Conservation (phyloP, 208 protist genomes). For the Trypanosomatidae sp. region DNA sequence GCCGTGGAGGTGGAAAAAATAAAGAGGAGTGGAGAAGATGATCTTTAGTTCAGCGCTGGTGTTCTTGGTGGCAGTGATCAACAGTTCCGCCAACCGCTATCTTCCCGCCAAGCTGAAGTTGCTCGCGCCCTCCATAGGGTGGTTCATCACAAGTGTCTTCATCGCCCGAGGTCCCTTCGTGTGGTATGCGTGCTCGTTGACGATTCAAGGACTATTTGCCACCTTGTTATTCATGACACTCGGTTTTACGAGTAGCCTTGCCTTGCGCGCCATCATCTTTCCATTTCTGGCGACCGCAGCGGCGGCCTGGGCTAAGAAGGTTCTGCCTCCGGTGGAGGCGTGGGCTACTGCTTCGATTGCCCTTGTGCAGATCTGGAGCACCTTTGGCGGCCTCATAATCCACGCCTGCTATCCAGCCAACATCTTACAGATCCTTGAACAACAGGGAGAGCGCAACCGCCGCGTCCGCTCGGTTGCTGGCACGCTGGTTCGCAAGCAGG, state of each 20-base stretch:
- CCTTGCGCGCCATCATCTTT: conserved; percentile 17
- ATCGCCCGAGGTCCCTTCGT: conserved; percentile 22
- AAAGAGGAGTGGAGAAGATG: background rate
- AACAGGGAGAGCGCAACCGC: conserved; percentile 33
- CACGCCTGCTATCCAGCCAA: conserved; percentile 60
- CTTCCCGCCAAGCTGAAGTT: conserved; percentile 20
- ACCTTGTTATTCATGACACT: conserved; percentile 15
- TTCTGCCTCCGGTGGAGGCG: conserved; percentile 2
- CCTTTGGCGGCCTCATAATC: conserved; percentile 47
- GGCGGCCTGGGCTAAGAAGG: conserved; percentile 16
- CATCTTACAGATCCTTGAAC: conserved; percentile 41
- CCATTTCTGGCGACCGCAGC: conserved; percentile 20
- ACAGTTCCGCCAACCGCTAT: conserved; percentile 19
- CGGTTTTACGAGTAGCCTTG: conserved; percentile 23
- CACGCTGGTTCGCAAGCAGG: conserved; percentile 17
- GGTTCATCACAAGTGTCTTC: conserved; percentile 34
- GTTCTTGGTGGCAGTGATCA: conserved; percentile 9
- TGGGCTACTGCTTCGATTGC: conserved; percentile 10
- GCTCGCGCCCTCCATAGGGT: conserved; percentile 30
- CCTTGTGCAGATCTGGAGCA: conserved; percentile 51
- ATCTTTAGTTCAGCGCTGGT: conserved; percentile 3
- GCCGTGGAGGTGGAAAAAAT: background rate
- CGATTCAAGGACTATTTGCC: conserved; percentile 31
- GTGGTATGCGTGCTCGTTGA: conserved; percentile 18
- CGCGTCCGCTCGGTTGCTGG: conserved; percentile 17